Evolutionary conservation across 148 eudicot species (phyloP), one percentile per base, ranked within the genome.

Genomic region (Chenopodium formosanum): DNA sequence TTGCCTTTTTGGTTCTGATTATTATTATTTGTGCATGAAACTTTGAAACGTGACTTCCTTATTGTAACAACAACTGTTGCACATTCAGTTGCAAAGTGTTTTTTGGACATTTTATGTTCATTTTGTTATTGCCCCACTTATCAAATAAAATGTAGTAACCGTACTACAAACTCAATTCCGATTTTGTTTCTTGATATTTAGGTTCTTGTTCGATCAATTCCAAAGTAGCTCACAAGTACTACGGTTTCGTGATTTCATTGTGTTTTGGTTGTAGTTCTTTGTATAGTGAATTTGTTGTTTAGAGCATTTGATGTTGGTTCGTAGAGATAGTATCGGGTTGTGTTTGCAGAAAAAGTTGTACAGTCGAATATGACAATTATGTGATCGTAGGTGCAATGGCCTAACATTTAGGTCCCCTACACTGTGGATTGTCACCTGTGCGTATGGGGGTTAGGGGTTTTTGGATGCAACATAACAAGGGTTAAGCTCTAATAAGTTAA

Each of bases 21-120:
- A 8, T 12, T 25, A 25, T 25, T 25, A 25, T 25, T 25, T 12
- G 40, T 73, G 70, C 56, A 80, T 74, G 83, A 73, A 64, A 80
- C 20, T 14, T 20, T 8, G 83, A 74, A 60, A 80, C 72, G 78
- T 65, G 83, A 80, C 83, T 73, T 80, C 4, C 53, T 19, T 65
- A 10, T 73, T 73, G 62, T 19, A 32, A 20, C 58, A 68, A 68
- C 73, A 78, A 48, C 27, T 67, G 64, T 67, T 66, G 13, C 29
- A 9, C 27, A 37, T 31, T 78, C 44, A 40, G 44, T 11, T 58
- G 27, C 66, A 14, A 78, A 78, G 52, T 78, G 73, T 46, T 4
- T 31, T 32, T 25, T 16, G 44, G 70, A 69, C 60, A 68, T 69
- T 68, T 44, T 29, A 31, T 53, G 29, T 19, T 10, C 70, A 29